phyloP scores from a whole-genome alignment of 1,284 basidiomycete genomes.

The Psilocybe mexicana region DNA sequence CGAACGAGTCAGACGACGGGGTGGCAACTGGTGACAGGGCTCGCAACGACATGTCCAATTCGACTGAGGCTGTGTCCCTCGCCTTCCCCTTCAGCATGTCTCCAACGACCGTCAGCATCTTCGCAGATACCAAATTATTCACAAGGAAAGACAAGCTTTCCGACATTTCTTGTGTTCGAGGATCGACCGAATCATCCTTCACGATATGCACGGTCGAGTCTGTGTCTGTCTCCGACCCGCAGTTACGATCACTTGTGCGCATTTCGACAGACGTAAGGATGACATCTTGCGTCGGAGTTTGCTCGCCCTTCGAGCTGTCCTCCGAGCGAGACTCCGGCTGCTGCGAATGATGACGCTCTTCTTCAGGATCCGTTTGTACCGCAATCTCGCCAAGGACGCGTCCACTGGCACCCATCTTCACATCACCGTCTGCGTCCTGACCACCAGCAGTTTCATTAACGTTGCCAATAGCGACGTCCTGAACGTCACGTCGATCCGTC shows the following conservation, averaged over 20 bases:
- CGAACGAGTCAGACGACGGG: neutral
- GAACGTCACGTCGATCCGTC: neutral
- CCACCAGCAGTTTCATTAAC: neutral
- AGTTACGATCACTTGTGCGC: neutral
- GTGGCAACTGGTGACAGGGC: neutral
- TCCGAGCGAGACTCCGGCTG: neutral
- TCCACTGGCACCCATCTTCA: neutral
- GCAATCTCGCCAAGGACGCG: constrained; percentile 10
- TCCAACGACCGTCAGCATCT: constrained; percentile 21
- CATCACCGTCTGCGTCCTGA: neutral
- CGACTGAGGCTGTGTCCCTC: constrained; percentile 1
- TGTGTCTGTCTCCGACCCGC: constrained; percentile 12
- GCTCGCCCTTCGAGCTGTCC: neutral
- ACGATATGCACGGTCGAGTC: constrained; percentile 1
- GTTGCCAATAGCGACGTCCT: constrained; percentile 13
- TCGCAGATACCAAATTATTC: constrained; percentile 22
- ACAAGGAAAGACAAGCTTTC: constrained; percentile 19
- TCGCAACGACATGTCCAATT: neutral
- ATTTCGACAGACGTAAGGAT: neutral
- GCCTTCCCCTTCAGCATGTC: constrained; percentile 14
- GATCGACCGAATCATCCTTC: constrained; percentile 8
- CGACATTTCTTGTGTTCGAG: constrained; percentile 11
- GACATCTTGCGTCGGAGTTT: neutral
- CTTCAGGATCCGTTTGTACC: constrained; percentile 8
- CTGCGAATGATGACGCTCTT: neutral